These are phyloP conservation scores for Lineolata rhizophorae DNA, from an alignment of 495 filamentous ascomycete genomes.

Conservation along the genomic window DNA sequence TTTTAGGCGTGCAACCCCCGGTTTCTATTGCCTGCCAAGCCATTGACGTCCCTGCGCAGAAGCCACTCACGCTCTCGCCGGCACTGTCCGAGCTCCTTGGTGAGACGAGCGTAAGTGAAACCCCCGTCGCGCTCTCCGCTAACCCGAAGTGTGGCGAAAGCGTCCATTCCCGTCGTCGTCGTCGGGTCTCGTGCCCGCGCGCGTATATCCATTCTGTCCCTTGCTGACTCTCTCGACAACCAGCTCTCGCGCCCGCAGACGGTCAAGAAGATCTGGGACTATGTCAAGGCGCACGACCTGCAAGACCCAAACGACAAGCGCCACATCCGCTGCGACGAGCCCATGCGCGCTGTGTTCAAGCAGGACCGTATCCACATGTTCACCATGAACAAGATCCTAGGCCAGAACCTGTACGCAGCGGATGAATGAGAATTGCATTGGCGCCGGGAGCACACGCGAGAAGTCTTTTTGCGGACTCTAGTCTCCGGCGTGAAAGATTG, in stretches of 20 bases:
- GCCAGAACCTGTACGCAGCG: slow-evolving; percentile 39
- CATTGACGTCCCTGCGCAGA: no score
- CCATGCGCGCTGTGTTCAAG: slow-evolving; percentile 77
- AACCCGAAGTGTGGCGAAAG: slow-evolving; percentile 1
- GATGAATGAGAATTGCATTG: slow-evolving; percentile 26
- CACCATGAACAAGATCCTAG: slow-evolving; percentile 76
- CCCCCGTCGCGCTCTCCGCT: slow-evolving; percentile 2
- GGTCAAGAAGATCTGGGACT: slow-evolving; percentile 86
- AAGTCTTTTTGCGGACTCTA: no score
- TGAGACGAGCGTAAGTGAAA: slow-evolving; percentile 23
- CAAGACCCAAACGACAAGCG: slow-evolving; percentile 83
- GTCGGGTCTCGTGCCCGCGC: no score
- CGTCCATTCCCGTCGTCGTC: no score
- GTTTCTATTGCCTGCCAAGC: no score
- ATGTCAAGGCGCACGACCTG: slow-evolving; percentile 68
- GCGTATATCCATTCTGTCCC: no score
- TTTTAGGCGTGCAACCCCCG: slow-evolving; percentile 2
- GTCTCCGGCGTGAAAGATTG: no score
- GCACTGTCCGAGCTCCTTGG: slow-evolving; percentile 39
- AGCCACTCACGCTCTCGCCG: slow-evolving; percentile 42
- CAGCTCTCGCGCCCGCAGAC: slow-evolving; percentile 83
- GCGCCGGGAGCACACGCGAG: no score
- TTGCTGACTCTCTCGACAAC: no score
- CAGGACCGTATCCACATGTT: slow-evolving; percentile 90
- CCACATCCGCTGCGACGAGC: slow-evolving; percentile 80